Base-by-base conservation (phyloP, 129 eudicot species). In the Erigeron canadensis region DNA sequence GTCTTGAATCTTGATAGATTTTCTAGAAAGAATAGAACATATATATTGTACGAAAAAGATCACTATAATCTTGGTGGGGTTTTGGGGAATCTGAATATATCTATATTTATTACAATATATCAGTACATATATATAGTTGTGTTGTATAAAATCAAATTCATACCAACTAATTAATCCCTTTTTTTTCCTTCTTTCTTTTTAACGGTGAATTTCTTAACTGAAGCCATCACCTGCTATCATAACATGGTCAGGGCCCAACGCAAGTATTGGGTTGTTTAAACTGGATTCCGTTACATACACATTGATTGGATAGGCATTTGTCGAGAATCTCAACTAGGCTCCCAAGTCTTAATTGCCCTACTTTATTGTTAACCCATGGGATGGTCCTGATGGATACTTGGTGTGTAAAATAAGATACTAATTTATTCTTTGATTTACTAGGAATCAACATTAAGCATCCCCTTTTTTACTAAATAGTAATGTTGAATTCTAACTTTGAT, bases 381-480 rank as follows among this genome's bases (percentile, higher is more conserved):
- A n/a, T n/a, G n/a, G n/a, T n/a, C n/a, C n/a, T n/a, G n/a, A n/a
- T n/a, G n/a, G n/a, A n/a, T n/a, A n/a, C n/a, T n/a, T n/a, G n/a
- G n/a, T n/a, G n/a, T n/a, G n/a, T n/a, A n/a, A n/a, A n/a, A n/a
- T n/a, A n/a, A n/a, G n/a, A n/a, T n/a, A n/a, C n/a, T n/a, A n/a
- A n/a, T n/a, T n/a, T n/a, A n/a, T 56, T 13, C 57, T 57, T 72
- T 45, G 77, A 46, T 60, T 72, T 37, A 41, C 57, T 23, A 57
- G 56, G 76, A 58, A 57, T 38, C 56, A 61, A 34, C 21, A 10
- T 46, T 72, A 60, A 60, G 69, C 60, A 72, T 60, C 77, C n/a
- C 10, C 76, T 37, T 72, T 37, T 72, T 72, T 72, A 72, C 39
- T 46, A 46, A 57, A 42, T 61, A 61, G 39, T 73, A 61, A 73